These are phyloP conservation scores for Irpex lacteus DNA, from an alignment of 1,284 basidiomycete species.

Conservation along the genomic window DNA sequence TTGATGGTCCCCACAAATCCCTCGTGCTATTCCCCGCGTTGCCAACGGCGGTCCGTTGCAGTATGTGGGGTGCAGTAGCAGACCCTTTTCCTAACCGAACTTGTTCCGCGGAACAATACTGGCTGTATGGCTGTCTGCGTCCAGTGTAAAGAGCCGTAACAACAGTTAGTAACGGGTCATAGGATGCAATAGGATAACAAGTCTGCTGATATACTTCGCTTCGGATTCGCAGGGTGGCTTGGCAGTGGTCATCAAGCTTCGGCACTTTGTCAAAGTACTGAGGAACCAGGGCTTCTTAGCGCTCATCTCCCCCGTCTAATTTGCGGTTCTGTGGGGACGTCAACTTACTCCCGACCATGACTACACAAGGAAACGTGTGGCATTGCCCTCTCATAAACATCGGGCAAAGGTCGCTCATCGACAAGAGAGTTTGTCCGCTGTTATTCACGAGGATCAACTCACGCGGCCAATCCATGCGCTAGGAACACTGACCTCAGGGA, in stretches of 20 bases:
- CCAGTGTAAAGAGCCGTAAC: background rate
- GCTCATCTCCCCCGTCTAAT: background rate
- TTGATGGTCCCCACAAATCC: background rate
- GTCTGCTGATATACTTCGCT: background rate
- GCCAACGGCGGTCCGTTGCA: background rate
- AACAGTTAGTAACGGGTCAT: background rate
- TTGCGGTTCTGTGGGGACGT: background rate
- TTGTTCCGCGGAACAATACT: background rate
- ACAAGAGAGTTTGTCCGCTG: slow-evolving; percentile 7
- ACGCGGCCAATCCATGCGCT: background rate
- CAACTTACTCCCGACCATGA: background rate
- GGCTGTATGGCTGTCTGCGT: background rate
- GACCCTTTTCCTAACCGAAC: background rate
- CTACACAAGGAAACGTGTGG: background rate
- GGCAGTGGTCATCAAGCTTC: background rate
- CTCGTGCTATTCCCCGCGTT: background rate
- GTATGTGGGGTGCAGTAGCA: background rate
- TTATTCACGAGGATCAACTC: slow-evolving; percentile 1
- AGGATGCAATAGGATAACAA: background rate
- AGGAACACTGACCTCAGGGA: background rate
- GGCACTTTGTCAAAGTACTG: too few species aligned
- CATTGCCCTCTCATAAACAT: slow-evolving; percentile 1
- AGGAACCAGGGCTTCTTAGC: too few species aligned
- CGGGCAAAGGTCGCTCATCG: slow-evolving; percentile 7
- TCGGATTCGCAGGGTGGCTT: slow-evolving; percentile 4